Evolutionary conservation across 805 yeast genomes (phyloP), one percentile per base, ranked within the genome.

Genomic region (Candida quercuum): DNA sequence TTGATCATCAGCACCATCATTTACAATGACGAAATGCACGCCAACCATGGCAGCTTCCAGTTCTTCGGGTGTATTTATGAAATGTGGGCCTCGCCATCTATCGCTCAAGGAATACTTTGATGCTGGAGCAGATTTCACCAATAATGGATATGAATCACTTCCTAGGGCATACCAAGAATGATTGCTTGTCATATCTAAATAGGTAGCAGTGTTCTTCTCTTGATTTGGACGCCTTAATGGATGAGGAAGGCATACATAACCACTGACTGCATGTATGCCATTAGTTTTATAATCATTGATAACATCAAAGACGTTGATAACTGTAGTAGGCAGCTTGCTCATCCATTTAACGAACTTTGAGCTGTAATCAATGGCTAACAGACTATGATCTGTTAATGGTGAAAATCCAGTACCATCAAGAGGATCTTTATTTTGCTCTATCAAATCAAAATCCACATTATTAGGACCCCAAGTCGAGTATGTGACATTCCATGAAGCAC

Each of bases 391-490:
- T 52, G 83, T 86, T 53, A 86, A 78, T 1, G 97, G 95, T 6
- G 91, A 80, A 44, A 91, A 77, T 47, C 83, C 84, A 3, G 87
- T 63, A 25, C 80, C 78, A 59, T 89, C 98, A 14, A 70, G 56
- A 4, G 94, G 78, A 17, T 69, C 66, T 33, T 63, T 63, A 43
- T 75, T 72, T 46, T 77, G 78, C 26, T 52, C 49, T 3, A 66
- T 67, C 29, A 76, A 57, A 40, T 66, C 71, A 12, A 56, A 56
- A 57, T 91, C 95, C 36, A 88, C 65, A 46, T 86, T 79, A 57
- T 91, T 91, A 32, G 95, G 95, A 9, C 93, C 94, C 96, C 97
- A 93, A 26, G 81, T 72, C 1, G 94, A 71, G 54, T 83, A 88
- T 0, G 89, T 79, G 14, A 93, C 85, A 51, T 87, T 85, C 93